A percentile compares a stretch with the other conserved stretches of the same genome.
These are phyloP conservation scores for Chrysoporthe puriensis DNA, from an alignment of 2,329 filamentous ascomycete species.

Conservation along the genomic window DNA sequence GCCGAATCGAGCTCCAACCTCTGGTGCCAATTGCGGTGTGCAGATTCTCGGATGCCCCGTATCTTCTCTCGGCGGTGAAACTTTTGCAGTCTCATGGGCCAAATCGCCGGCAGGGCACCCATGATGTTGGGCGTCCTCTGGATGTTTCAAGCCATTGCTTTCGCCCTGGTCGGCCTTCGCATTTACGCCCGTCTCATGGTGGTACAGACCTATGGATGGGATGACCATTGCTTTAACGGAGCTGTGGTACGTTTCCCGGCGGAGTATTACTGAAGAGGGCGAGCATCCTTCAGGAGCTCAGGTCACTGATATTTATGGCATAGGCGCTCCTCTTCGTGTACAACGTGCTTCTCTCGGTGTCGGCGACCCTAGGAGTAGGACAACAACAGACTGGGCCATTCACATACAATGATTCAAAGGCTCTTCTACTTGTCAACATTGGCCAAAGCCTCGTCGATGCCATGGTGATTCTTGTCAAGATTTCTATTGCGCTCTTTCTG, in stretches of 20 bases:
- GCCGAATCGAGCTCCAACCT: neutral
- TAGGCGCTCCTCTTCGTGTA: conserved; percentile 17
- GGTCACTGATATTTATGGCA: neutral
- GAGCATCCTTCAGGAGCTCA: neutral
- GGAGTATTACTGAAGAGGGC: neutral
- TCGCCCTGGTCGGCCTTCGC: conserved; percentile 25
- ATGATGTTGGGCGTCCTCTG: conserved; percentile 21
- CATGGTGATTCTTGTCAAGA: conserved; percentile 18
- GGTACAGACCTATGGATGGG: conserved; percentile 23
- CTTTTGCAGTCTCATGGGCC: neutral
- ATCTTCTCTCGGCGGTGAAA: neutral
- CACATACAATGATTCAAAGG: neutral
- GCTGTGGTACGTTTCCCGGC: conserved; percentile 15
- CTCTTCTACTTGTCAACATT: conserved; percentile 15
- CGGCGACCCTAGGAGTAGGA: conserved; percentile 17
- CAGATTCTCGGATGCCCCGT: neutral
- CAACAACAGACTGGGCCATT: neutral
- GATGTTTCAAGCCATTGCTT: conserved; percentile 23
- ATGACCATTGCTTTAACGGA: conserved; percentile 25
- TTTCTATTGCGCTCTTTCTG: conserved; percentile 25
- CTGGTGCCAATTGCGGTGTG: neutral
- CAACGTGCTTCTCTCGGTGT: conserved; percentile 16
- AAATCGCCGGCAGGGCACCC: conserved; percentile 6
- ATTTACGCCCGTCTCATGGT: conserved; percentile 25
- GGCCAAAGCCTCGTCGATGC: conserved; percentile 12